Percentiles rank a stretch among this genome's conserved stretches.
phyloP scores from a whole-genome alignment of 2,329 filamentous ascomycete species.

The Leptoxyphium fumago region DNA sequence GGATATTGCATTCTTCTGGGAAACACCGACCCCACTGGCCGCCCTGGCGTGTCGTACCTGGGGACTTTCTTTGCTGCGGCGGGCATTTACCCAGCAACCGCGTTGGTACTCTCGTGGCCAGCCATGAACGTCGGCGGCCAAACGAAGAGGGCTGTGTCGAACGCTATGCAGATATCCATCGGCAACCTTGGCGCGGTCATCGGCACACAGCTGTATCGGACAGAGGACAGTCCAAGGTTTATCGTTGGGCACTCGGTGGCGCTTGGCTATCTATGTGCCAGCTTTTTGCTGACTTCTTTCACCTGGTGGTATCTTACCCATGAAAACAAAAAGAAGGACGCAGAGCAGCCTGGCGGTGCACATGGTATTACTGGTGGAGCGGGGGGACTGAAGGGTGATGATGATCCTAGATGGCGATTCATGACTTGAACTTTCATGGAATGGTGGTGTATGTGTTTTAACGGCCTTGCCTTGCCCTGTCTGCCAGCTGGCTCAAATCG shows the following conservation, averaged over 20 bases:
- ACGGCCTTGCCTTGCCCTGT: too few species aligned
- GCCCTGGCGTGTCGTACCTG: constrained; percentile 24
- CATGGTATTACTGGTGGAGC: constrained; percentile 33
- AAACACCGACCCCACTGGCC: constrained; percentile 24
- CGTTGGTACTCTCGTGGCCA: constrained; percentile 52
- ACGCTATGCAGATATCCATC: constrained; percentile 58
- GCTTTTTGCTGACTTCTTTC: constrained; percentile 36
- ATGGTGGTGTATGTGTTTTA: too few species aligned
- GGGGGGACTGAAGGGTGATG: constrained; percentile 46
- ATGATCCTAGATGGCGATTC: constrained; percentile 52
- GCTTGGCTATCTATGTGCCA: constrained; percentile 46
- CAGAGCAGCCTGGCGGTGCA: constrained; percentile 26
- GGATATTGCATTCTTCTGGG: constrained; percentile 26
- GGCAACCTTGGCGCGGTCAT: constrained; percentile 55
- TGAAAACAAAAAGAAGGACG: constrained; percentile 43
- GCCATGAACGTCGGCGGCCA: constrained; percentile 59
- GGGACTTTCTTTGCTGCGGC: constrained; percentile 30
- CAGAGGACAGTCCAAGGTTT: constrained; percentile 45
- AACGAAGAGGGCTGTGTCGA: constrained; percentile 53
- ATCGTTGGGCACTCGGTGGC: constrained; percentile 53
- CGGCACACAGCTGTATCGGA: constrained; percentile 54
- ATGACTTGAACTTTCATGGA: background rate
- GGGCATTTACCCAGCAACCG: constrained; percentile 52
- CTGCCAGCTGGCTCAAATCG: too few species aligned
- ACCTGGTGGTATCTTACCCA: constrained; percentile 39